A percentile compares a stretch with the other conserved stretches of the same genome.
These are phyloP conservation scores for Rugonectria rugulosa DNA, from an alignment of 2,329 filamentous ascomycete species.

Conservation along the genomic window DNA sequence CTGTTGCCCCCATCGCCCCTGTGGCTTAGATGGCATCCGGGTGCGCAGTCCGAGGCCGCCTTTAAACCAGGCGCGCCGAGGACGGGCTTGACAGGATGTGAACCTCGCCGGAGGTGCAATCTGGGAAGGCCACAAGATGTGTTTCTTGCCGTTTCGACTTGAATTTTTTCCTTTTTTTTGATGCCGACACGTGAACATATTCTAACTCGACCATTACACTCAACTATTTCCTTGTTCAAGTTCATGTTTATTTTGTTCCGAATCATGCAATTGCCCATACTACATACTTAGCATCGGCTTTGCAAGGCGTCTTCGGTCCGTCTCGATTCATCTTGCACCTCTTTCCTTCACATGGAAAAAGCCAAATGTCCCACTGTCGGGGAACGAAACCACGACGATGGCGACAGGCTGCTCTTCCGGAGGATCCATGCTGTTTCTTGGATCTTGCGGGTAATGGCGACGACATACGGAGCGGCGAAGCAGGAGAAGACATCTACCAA, in stretches of 20 bases:
- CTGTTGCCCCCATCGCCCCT: constrained; percentile 55
- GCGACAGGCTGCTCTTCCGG: constrained; percentile 10
- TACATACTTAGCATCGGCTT: constrained; percentile 36
- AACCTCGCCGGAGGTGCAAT: constrained; percentile 10
- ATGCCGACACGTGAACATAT: constrained; percentile 42
- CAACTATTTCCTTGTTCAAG: constrained; percentile 41
- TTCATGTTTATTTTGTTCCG: constrained; percentile 42
- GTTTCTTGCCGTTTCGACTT: constrained; percentile 29
- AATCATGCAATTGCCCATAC: constrained; percentile 41
- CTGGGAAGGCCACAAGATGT: constrained; percentile 26
- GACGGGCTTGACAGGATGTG: constrained; percentile 19
- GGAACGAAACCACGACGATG: constrained; percentile 5
- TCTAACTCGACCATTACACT: constrained; percentile 28
- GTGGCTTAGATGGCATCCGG: constrained; percentile 44
- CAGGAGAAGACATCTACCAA: constrained; percentile 36
- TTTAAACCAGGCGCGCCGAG: constrained; percentile 8
- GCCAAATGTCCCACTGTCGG: constrained; percentile 16
- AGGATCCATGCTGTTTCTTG: neutral
- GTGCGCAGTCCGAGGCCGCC: constrained; percentile 22
- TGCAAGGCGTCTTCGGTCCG: constrained; percentile 42
- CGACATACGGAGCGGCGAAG: constrained; percentile 17
- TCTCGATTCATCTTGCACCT: constrained; percentile 39
- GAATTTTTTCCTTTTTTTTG: constrained; percentile 35
- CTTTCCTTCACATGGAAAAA: constrained; percentile 32
- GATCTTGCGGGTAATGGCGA: constrained; percentile 10